Evolutionary conservation across 139 green algal genomes (phyloP).

Genomic region (Mesotaenium endlicherianum): DNA sequence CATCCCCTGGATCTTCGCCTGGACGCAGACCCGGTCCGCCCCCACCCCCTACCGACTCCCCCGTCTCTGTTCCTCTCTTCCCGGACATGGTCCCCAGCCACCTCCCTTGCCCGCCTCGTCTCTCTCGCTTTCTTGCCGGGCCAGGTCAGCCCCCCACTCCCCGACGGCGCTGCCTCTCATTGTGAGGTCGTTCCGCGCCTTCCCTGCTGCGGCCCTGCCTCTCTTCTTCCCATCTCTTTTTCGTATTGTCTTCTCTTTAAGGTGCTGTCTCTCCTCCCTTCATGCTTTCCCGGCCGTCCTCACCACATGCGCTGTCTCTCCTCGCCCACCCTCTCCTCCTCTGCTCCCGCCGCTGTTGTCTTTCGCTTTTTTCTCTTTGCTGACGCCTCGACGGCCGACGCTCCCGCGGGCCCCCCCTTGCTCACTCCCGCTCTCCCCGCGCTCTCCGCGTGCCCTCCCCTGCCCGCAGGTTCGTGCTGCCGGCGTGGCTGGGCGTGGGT

Average conservation of each 20-base stretch:
- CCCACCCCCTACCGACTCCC: not conserved
- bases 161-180: not conserved
- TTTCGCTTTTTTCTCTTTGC: too few relatives aligned
- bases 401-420: too few relatives aligned
- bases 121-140: not conserved
- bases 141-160: not conserved
- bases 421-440: not conserved
- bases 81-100: not conserved
- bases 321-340: too few relatives aligned
- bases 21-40: constrained; percentile 73
- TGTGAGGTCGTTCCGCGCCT: too few relatives aligned
- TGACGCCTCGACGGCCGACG: too few relatives aligned
- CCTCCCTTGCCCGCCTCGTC: not conserved
- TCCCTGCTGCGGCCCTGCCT: too few relatives aligned
- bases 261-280: too few relatives aligned
- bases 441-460: not conserved
- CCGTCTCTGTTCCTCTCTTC: not conserved
- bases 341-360: too few relatives aligned
- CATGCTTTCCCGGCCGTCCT: too few relatives aligned
- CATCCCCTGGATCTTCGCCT: constrained; percentile 99
- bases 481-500: constrained; percentile 94
- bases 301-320: too few relatives aligned
- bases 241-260: too few relatives aligned
- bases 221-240: too few relatives aligned
- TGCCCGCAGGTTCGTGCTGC: constrained; percentile 80